These are phyloP conservation scores for Ceratobasidium sp. DNA, from an alignment of 1,284 basidiomycete genomes.

Conservation along the genomic window DNA sequence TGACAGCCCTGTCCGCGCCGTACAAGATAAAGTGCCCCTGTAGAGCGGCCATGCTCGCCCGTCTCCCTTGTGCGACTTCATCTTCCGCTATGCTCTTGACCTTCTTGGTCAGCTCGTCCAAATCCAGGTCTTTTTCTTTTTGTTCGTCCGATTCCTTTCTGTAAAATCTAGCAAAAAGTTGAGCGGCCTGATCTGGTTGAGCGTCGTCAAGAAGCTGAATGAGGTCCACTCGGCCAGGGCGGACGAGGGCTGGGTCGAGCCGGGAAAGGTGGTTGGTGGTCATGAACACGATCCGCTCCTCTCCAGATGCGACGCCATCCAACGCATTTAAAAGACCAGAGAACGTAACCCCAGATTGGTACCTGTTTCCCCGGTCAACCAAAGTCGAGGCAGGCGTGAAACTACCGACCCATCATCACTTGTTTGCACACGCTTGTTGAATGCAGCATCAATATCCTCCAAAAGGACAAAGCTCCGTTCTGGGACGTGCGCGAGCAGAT, in stretches of 20 bases:
- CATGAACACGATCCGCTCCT: slow-evolving; percentile 98
- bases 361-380: slow-evolving; percentile 57
- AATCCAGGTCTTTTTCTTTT: slow-evolving; percentile 49
- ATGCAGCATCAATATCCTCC: slow-evolving; percentile 98
- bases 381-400: background rate
- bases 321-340: slow-evolving; percentile 97
- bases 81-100: slow-evolving; percentile 63
- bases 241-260: slow-evolving; percentile 54
- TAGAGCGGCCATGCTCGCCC: slow-evolving; percentile 90
- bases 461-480: slow-evolving; percentile 93
- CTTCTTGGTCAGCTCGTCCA: slow-evolving; percentile 59
- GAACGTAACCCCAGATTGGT: slow-evolving; percentile 95
- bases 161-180: slow-evolving; percentile 89
- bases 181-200: slow-evolving; percentile 77
- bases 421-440: slow-evolving; percentile 88
- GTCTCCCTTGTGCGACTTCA: slow-evolving; percentile 59
- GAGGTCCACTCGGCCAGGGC: slow-evolving; percentile 93
- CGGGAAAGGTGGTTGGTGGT: slow-evolving; percentile 90
- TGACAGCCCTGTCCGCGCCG: slow-evolving; percentile 67
- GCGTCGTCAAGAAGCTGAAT: slow-evolving; percentile 89
- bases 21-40: slow-evolving; percentile 92
- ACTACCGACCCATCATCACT: slow-evolving; percentile 80
- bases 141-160: slow-evolving; percentile 46
- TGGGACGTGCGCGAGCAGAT: slow-evolving; percentile 91
- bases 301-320: slow-evolving; percentile 96